Conservation (phyloP, 768 basidiomycete genomes). For the Dendrothele bispora region DNA sequence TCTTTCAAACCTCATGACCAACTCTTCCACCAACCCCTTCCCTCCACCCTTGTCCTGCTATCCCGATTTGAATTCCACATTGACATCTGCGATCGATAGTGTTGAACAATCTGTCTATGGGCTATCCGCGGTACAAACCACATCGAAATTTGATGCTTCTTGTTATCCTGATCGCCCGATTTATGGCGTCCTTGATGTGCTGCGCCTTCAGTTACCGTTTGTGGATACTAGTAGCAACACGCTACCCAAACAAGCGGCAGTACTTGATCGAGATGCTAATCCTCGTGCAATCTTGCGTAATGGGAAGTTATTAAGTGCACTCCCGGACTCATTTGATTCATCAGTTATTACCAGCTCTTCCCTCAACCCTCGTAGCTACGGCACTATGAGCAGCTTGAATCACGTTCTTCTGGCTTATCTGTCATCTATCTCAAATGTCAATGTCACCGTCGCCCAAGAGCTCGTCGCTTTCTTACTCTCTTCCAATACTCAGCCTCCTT, state of each 20-base stretch:
- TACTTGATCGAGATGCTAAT: slow-evolving; percentile 41
- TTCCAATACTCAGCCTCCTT: slow-evolving; percentile 38
- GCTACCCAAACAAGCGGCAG: slow-evolving; percentile 50
- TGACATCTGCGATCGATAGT: slow-evolving; percentile 40
- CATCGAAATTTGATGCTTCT: slow-evolving; percentile 41
- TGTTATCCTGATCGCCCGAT: slow-evolving; percentile 60
- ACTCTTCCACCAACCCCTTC: slow-evolving; percentile 42
- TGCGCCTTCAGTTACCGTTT: slow-evolving; percentile 61
- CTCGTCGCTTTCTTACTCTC: slow-evolving; percentile 51
- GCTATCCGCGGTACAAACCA: slow-evolving; percentile 29
- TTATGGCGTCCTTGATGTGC: slow-evolving; percentile 62
- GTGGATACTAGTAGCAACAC: slow-evolving; percentile 39
- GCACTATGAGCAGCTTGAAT: slow-evolving; percentile 51
- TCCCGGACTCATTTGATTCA: slow-evolving; percentile 36
- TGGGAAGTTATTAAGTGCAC: slow-evolving; percentile 49
- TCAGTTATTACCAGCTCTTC: slow-evolving; percentile 29
- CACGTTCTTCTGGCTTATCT: slow-evolving; percentile 63
- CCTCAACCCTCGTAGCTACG: slow-evolving; percentile 52
- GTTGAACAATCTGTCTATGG: slow-evolving; percentile 56
- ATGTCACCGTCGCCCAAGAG: slow-evolving; percentile 43
- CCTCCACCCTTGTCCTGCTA: slow-evolving; percentile 64
- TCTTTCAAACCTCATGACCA: slow-evolving; percentile 40
- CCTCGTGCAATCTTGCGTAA: slow-evolving; percentile 53
- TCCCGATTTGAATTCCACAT: slow-evolving; percentile 43
- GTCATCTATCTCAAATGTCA: slow-evolving; percentile 44